These are phyloP conservation scores for Postia placenta DNA, from an alignment of 768 basidiomycete species.

Conservation along the genomic window DNA sequence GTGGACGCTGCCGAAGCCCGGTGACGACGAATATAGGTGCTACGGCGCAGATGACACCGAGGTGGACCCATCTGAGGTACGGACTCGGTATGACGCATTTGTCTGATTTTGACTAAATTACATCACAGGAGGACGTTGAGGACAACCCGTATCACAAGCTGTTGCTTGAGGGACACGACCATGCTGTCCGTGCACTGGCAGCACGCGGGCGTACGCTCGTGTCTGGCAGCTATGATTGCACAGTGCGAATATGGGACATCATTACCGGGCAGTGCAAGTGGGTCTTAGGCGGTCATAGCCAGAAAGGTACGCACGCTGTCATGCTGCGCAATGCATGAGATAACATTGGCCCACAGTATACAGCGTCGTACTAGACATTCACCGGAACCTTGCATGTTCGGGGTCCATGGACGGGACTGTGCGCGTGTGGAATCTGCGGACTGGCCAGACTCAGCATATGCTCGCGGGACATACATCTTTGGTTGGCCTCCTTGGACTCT, in stretches of 20 bases:
- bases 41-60: constrained; percentile 57
- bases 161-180: constrained; percentile 82
- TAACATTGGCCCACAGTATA: constrained; percentile 56
- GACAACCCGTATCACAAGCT: constrained; percentile 88
- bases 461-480: constrained; percentile 91
- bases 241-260: constrained; percentile 93
- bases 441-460: constrained; percentile 72
- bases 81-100: not conserved
- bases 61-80: constrained; percentile 48
- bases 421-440: constrained; percentile 86
- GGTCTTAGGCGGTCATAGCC: constrained; percentile 81
- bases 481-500: constrained; percentile 88
- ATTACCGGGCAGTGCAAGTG: constrained; percentile 76
- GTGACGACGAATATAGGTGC: constrained; percentile 70
- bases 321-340: constrained; percentile 1
- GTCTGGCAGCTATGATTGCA: constrained; percentile 94
- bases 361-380: constrained; percentile 86
- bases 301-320: constrained; percentile 86
- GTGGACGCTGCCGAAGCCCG: constrained; percentile 62
- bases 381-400: constrained; percentile 86
- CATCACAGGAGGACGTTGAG: constrained; percentile 51
- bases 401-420: constrained; percentile 99
- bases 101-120: not conserved
- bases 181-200: constrained; percentile 89
- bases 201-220: constrained; percentile 86